Evolutionary conservation across 2,329 filamentous ascomycete species (phyloP), one percentile per base, ranked within the genome.

Genomic region (Calonectria pauciramosa): DNA sequence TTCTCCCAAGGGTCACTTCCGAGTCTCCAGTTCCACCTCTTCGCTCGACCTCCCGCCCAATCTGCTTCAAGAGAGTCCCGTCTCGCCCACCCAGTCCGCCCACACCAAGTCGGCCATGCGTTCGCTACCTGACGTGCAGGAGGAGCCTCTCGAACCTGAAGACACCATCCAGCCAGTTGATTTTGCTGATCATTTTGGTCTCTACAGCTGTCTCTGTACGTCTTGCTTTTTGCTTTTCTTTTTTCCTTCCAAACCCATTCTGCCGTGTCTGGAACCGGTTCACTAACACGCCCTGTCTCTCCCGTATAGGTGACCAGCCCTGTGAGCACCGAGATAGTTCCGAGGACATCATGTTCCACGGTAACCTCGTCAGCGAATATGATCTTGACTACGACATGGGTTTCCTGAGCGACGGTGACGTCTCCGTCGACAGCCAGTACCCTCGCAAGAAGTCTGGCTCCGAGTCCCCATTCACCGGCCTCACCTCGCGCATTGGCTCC

Each of bases 41-140:
- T 98, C 96, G 7, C 88, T 95, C 71, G 93, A 94, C 71, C 89
- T 94, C 11, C 87, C 90, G 20, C 83, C 81, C 49, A 79, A 78
- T 86, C 78, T 83, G 83, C 44, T 47, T 9, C 75, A 92, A 92
- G 78, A 83, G 51, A 85, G 86, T 81, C 85, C 85, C 76, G 93
- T 89, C 70, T 93, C 89, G 74, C 93, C 89, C 73, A 89, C 86
- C 9, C 76, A 76, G 67, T 77, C 80, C 66, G 60, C 86, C 86
- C 75, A 81, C 68, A 78, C 80, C 75, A 91, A 92, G 77, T 87
- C 91, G 0, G 88, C 89, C 80, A 95, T 95, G 85, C 90, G 91
- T 74, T 90, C 89, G 68, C 88, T 98, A 75, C 94, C 95, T 20
- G 94, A 97, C 80, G 94, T 98, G 26, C 91, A 96, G 81, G 96